These are phyloP conservation scores for Aspergillus steynii DNA, from an alignment of 495 filamentous ascomycete species.

Conservation along the genomic window DNA sequence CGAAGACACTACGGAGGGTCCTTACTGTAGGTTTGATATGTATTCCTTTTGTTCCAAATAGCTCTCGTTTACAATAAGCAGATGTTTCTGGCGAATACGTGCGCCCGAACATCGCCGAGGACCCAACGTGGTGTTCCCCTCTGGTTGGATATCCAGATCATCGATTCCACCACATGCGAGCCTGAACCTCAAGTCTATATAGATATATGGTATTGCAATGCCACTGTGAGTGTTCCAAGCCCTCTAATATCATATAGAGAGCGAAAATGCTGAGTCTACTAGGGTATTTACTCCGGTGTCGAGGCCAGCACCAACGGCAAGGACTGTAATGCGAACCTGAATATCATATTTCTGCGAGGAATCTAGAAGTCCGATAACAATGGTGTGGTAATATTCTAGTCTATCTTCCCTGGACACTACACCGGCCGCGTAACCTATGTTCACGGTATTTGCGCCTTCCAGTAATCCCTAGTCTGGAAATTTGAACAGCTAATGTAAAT, in stretches of 20 bases:
- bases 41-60: not conserved
- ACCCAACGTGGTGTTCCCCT: conserved; percentile 54
- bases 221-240: conserved; percentile 19
- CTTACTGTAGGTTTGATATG: conserved; percentile 38
- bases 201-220: conserved; percentile 60
- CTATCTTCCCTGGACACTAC: conserved; percentile 59
- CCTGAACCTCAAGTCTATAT: conserved; percentile 53
- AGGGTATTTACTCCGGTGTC: conserved; percentile 60
- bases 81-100: conserved; percentile 51
- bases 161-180: conserved; percentile 58
- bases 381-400: conserved; percentile 51
- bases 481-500: no score
- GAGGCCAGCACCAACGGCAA: conserved; percentile 53
- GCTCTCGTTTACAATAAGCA: conserved; percentile 6
- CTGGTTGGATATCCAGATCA: conserved; percentile 58
- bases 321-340: conserved; percentile 34
- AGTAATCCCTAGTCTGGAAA: no score
- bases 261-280: conserved; percentile 10
- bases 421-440: conserved; percentile 38
- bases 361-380: conserved; percentile 50
- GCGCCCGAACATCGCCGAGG: conserved; percentile 54
- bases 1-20: conserved; percentile 54
- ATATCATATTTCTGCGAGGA: conserved; percentile 53
- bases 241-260: conserved; percentile 19
- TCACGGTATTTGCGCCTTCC: conserved; percentile 23